A percentile compares a stretch with the other conserved stretches of the same genome.
Evolutionary conservation across 768 basidiomycete genomes (phyloP).

Genomic region (Lactarius deliciosus): DNA sequence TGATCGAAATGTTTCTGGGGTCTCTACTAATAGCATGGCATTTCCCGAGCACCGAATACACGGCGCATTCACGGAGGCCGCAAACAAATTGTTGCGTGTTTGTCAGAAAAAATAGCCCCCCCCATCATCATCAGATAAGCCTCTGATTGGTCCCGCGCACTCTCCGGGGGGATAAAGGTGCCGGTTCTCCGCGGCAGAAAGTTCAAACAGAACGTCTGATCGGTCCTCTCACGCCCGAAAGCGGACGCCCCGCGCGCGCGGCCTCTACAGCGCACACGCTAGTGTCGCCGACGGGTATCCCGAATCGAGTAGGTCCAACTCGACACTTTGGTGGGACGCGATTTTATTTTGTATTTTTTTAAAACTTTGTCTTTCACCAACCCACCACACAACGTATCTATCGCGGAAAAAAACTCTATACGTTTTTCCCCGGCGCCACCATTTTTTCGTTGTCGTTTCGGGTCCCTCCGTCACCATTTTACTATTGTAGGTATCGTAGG

Average conservation of each 20-base stretch:
- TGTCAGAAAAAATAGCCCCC: background rate
- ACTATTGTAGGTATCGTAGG: background rate
- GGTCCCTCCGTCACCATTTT: background rate
- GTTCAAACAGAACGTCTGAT: conserved; percentile 31
- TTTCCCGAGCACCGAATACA: conserved; percentile 13
- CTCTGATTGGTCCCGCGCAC: conserved; percentile 27
- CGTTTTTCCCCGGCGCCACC: background rate
- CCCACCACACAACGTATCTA: background rate
- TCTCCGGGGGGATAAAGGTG: conserved; percentile 20
- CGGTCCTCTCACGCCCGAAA: conserved; percentile 24
- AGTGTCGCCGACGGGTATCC: conserved; percentile 19
- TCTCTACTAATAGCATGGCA: conserved; percentile 12
- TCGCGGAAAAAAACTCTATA: background rate
- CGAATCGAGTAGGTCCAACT: conserved; percentile 14
- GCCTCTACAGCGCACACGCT: conserved; percentile 4
- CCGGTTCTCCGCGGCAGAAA: conserved; percentile 28
- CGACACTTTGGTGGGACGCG: conserved; percentile 12
- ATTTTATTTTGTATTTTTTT: background rate
- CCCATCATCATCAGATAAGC: conserved; percentile 29
- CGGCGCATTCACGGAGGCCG: conserved; percentile 24
- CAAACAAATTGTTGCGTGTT: conserved; percentile 13
- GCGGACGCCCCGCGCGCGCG: conserved; percentile 26
- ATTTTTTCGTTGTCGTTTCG: background rate
- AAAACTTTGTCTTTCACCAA: background rate
- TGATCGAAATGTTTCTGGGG: conserved; percentile 28